Conservation (phyloP, 768 basidiomycete species). For the Cyclocybe cylindracea region DNA sequence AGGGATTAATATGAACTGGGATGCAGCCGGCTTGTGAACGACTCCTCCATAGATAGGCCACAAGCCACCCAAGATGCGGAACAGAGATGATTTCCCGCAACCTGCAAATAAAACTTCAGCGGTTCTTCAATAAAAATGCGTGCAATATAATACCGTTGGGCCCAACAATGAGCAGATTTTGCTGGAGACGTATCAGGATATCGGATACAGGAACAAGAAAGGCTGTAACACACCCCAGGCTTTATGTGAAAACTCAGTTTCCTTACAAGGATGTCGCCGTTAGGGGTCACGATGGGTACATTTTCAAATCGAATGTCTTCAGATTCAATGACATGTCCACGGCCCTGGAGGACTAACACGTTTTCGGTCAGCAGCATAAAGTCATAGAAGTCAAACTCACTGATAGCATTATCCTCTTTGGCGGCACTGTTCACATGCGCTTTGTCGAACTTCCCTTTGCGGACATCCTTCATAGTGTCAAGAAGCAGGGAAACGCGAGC, state of each 20-base stretch:
- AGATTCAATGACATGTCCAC: conserved; percentile 78
- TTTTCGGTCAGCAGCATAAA: neutral
- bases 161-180: conserved; percentile 91
- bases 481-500: conserved; percentile 86
- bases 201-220: neutral
- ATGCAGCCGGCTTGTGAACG: conserved; percentile 86
- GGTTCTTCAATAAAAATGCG: neutral
- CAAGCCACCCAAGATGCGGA: conserved; percentile 95
- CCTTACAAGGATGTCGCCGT: conserved; percentile 88
- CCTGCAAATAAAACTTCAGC: conserved; percentile 37
- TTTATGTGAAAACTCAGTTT: conserved; percentile 87
- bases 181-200: conserved; percentile 43
- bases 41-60: conserved; percentile 86
- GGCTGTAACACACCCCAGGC: conserved; percentile 60
- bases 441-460: conserved; percentile 85
- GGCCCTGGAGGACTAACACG: conserved; percentile 67
- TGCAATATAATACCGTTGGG: conserved; percentile 68
- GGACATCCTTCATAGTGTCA: conserved; percentile 88
- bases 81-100: conserved; percentile 88
- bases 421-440: conserved; percentile 75
- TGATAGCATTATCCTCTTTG: conserved; percentile 71
- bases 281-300: conserved; percentile 95
- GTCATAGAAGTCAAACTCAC: conserved; percentile 43
- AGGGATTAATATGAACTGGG: conserved; percentile 92
- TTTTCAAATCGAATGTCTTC: conserved; percentile 91